These are phyloP conservation scores for Penicillium diatomitis DNA, from an alignment of 495 filamentous ascomycete genomes.

Conservation along the genomic window DNA sequence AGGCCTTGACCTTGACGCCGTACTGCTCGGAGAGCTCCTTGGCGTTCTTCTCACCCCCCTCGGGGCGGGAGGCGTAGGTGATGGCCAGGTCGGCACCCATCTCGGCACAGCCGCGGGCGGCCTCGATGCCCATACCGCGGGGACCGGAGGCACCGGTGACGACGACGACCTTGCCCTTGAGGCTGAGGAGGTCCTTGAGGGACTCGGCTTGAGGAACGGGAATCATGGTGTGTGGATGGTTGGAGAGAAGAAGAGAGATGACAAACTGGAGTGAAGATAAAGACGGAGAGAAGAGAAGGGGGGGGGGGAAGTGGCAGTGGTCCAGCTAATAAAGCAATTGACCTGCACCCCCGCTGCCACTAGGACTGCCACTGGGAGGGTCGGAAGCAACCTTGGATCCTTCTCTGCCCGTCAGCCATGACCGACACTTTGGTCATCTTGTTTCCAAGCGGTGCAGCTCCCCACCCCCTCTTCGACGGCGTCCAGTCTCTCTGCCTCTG, in stretches of 20 bases:
- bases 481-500: too few relatives aligned
- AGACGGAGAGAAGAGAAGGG: background rate
- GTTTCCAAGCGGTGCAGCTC: too few relatives aligned
- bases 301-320: background rate
- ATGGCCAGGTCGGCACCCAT: constrained; percentile 63
- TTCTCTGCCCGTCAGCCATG: too few relatives aligned
- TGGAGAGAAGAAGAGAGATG: background rate
- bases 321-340: too few relatives aligned
- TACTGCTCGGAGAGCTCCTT: constrained; percentile 48
- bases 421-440: too few relatives aligned
- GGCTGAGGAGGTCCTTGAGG: constrained; percentile 56
- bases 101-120: constrained; percentile 62
- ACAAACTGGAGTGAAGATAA: background rate
- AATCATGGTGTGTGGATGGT: constrained; percentile 39
- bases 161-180: constrained; percentile 66
- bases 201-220: constrained; percentile 46
- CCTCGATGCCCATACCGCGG: constrained; percentile 64
- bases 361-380: too few relatives aligned
- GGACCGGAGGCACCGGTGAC: constrained; percentile 63
- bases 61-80: constrained; percentile 53
- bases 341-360: too few relatives aligned
- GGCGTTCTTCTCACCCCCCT: constrained; percentile 57
- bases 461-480: too few relatives aligned
- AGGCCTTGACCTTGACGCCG: constrained; percentile 59
- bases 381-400: too few relatives aligned